These are phyloP conservation scores for Geoglossum glabrum DNA, from an alignment of 495 filamentous ascomycete genomes.

Conservation along the genomic window DNA sequence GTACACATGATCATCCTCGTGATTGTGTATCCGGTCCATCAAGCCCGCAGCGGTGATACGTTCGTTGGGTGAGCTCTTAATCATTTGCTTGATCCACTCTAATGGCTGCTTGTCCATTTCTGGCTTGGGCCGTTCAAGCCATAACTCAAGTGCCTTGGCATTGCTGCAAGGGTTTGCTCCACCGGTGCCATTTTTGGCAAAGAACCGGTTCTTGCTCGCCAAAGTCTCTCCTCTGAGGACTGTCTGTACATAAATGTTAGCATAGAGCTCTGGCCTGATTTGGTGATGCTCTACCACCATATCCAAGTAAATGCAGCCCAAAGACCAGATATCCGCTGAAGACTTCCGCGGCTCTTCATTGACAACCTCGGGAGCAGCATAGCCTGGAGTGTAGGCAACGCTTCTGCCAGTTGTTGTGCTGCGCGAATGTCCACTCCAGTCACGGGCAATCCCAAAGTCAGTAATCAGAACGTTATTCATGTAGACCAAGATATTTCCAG, in stretches of 20 bases:
- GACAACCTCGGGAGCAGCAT: conserved; percentile 9
- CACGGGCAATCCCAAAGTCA: conserved; percentile 8
- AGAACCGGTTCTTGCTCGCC: not conserved
- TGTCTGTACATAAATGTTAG: not conserved
- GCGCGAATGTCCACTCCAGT: conserved; percentile 4
- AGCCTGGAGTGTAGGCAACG: conserved; percentile 3
- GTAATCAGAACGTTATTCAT: conserved; percentile 4
- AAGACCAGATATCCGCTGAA: conserved; percentile 10
- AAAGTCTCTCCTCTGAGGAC: conserved; percentile 1
- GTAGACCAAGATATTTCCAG: conserved; percentile 8
- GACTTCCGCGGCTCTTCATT: conserved; percentile 3
- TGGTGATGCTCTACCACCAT: conserved; percentile 5
- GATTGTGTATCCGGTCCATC: not conserved
- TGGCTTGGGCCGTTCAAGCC: not conserved
- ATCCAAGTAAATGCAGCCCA: conserved; percentile 10
- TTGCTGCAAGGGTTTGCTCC: not conserved
- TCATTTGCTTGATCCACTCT: conserved; percentile 4
- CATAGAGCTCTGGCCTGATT: not conserved
- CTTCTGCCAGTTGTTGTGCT: conserved; percentile 5
- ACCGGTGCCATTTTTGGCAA: not conserved
- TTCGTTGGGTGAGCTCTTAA: not conserved
- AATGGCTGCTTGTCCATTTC: conserved; percentile 1
- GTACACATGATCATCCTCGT: conserved; percentile 2
- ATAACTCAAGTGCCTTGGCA: not conserved
- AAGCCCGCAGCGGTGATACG: conserved; percentile 1